Base-by-base conservation (phyloP, 2,329 filamentous ascomycete genomes). In the Cladophialophora yegresii region DNA sequence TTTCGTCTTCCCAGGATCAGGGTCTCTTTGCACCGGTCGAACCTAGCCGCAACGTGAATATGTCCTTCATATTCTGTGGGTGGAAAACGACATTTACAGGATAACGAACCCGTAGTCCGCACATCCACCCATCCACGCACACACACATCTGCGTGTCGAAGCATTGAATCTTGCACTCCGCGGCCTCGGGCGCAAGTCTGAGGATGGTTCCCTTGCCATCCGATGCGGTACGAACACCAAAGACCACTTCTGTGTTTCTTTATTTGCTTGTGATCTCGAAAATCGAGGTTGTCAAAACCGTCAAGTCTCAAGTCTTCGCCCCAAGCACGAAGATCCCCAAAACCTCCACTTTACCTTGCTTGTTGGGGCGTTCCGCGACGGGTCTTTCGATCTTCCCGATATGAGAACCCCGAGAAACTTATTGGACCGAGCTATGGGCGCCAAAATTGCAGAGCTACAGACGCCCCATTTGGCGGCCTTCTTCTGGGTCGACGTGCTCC, bases 381-480 rank as follows among this genome's bases (percentile, higher is more conserved):
- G 26, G n/a, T 6, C 45, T 47, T 16, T 20, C 47, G 13, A 32
- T 23, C 36, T 54, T 61, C 57, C 2, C 26, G 23, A 57, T 16
- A 7, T 8, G 49, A 13, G 13, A 30, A 23, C 22, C 10, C 32
- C 33, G 54, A 8, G 54, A 40, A 16, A 22, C 30, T 13, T 43
- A 43, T 13, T 50, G 9, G 12, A 45, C 43, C 6, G 30, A 10
- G 16, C 23, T 54, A 13, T 58, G 20, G 1, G 33, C 22, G n/a
- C 60, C 63, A 47, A 62, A 53, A 47, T 66, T 56, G 6, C 60
- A 55, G 12, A 68, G 50, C 69, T 67, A 70, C 51, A 70, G 64
- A 4, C 69, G 63, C 54, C 69, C 69, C 67, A 67, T 61, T 50
- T 65, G 67, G 54, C 69, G 69, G 16, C 69, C 69, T 5, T 69